Conservation (phyloP, 1,284 basidiomycete species). For the Sporisorium scitamineum region DNA sequence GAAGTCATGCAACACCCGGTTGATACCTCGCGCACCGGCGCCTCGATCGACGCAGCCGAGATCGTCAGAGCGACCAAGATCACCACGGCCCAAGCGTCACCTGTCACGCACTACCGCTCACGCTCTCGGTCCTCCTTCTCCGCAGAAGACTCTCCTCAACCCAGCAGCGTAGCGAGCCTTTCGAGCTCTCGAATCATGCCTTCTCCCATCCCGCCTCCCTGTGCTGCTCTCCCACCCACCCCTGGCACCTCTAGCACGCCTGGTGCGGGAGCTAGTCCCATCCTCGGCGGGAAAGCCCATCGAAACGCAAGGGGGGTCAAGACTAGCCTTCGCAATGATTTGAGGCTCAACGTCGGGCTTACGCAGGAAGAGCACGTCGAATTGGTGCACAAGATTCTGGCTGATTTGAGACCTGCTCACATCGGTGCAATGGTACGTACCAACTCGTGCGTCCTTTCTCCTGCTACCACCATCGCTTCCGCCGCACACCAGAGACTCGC, state of each 20-base stretch:
- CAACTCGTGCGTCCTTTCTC: constrained; percentile 1
- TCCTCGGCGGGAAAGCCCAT: neutral
- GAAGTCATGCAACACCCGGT: too few relatives aligned
- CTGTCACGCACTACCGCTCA: constrained; percentile 21
- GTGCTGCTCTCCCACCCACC: constrained; percentile 28
- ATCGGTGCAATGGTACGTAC: neutral
- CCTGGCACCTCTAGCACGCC: constrained; percentile 9
- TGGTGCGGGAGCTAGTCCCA: neutral
- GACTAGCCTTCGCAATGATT: constrained; percentile 13
- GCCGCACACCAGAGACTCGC: neutral
- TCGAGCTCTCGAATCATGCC: constrained; percentile 30
- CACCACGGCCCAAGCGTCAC: constrained; percentile 17
- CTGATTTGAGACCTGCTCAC: constrained; percentile 24
- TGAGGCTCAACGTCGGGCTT: constrained; percentile 13
- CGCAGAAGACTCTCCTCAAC: neutral
- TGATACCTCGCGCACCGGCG: neutral
- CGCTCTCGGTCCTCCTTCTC: constrained; percentile 15
- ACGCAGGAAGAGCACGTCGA: constrained; percentile 18
- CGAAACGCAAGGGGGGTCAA: neutral
- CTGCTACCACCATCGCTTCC: neutral
- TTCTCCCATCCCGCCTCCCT: constrained; percentile 36
- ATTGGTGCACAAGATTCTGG: constrained; percentile 23
- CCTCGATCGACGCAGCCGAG: constrained; percentile 8
- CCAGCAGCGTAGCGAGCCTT: too few relatives aligned
- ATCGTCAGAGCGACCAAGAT: constrained; percentile 24